phyloP scores from a whole-genome alignment of 2,329 filamentous ascomycete genomes.

The Lecanoromycetidae sp. region DNA sequence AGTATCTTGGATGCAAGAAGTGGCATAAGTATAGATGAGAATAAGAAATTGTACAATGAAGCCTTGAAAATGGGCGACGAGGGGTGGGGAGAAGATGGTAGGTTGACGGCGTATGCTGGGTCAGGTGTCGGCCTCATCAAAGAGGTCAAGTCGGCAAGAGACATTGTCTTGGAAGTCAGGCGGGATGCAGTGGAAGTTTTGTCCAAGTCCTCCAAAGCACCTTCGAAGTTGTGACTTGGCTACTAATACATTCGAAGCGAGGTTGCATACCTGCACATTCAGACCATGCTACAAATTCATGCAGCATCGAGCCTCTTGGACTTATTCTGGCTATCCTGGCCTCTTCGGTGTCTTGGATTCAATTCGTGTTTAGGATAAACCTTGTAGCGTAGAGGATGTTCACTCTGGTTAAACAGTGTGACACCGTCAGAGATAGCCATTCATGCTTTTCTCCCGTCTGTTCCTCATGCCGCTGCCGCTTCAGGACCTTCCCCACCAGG shows the following conservation, averaged over 20 bases:
- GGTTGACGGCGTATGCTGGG: constrained; percentile 52
- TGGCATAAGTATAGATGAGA: constrained; percentile 31
- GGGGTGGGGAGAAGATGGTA: constrained; percentile 41
- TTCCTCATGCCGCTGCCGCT: constrained; percentile 12
- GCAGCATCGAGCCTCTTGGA: too few species aligned
- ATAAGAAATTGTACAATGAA: constrained; percentile 33
- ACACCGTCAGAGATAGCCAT: too few species aligned
- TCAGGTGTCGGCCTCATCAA: constrained; percentile 48
- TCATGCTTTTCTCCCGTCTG: not conserved
- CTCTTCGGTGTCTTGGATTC: too few species aligned
- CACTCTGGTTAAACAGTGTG: too few species aligned
- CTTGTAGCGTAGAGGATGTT: too few species aligned
- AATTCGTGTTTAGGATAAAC: too few species aligned
- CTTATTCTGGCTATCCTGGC: too few species aligned
- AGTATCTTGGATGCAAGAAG: constrained; percentile 35
- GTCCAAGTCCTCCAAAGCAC: not conserved
- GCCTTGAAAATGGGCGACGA: constrained; percentile 40
- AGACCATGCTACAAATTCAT: too few species aligned
- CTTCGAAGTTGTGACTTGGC: not conserved
- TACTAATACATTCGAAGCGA: too few species aligned
- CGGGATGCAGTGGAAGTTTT: constrained; percentile 26
- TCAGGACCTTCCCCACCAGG: constrained; percentile 63
- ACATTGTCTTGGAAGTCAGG: constrained; percentile 41
- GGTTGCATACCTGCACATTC: too few species aligned
- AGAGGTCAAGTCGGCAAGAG: constrained; percentile 36